Evolutionary conservation across 257 asterid genomes (phyloP).

Genomic region (Solanum rostratum): DNA sequence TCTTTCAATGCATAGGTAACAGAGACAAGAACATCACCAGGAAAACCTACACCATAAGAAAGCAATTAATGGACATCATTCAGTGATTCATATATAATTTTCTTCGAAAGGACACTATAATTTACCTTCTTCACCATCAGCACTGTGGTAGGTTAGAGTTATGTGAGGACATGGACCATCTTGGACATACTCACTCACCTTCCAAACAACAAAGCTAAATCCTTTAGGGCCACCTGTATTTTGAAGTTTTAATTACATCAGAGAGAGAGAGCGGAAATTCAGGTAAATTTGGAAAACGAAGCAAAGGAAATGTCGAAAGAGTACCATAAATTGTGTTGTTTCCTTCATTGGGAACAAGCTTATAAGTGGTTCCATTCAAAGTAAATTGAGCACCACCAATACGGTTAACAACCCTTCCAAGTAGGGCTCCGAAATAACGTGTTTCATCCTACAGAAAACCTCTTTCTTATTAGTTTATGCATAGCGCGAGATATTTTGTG

Average conservation of each 20-base stretch:
- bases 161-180: background rate
- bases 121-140: slow-evolving; percentile 9
- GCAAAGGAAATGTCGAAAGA: background rate
- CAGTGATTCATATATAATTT: background rate
- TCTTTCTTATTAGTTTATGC: no score
- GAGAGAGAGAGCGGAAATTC: background rate
- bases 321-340: slow-evolving; percentile 1
- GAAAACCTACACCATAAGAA: background rate
- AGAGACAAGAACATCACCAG: background rate
- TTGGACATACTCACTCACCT: background rate
- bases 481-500: background rate
- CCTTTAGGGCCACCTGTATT: slow-evolving; percentile 3
- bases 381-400: slow-evolving; percentile 7
- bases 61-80: background rate
- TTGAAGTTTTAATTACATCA: background rate
- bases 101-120: background rate
- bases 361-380: slow-evolving; percentile 1
- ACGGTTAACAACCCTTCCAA: slow-evolving; percentile 7
- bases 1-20: background rate
- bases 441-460: background rate
- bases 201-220: background rate
- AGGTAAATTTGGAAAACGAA: background rate
- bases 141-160: slow-evolving; percentile 1
- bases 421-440: background rate
- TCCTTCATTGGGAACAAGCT: background rate